Evolutionary conservation across 179 eudicot species (phyloP), one percentile per base, ranked within the genome.

Genomic region (Nepenthes alata): DNA sequence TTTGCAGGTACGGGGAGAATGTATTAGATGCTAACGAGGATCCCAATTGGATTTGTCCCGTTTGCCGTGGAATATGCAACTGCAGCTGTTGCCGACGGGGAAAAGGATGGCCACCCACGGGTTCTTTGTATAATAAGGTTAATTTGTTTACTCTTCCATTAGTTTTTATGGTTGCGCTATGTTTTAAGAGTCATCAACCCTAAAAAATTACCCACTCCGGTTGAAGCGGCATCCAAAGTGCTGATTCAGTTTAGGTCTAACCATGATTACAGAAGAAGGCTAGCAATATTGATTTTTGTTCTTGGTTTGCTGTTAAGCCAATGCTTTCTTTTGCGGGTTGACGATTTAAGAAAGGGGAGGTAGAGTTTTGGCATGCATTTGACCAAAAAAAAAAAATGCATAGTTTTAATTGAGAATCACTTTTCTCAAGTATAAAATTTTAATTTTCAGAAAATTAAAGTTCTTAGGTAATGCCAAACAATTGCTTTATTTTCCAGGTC

Each of bases 41-140:
- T 38, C 69, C 78, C 4, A 44, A 59, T 35, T 88, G 90, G 96
- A 53, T 56, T 11, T 88, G 93, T 64, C 96, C 94, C 9, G 81
- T 66, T 54, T 85, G 93, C 61, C 79, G 94, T 59, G 96, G 78
- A 12, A 86, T 88, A 62, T 88, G 96, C 71, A 88, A 88, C 64
- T 88, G 94, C 74, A 86, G 88, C 63, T 81, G 86, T 10, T 88
- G 96, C 62, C 79, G 94, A 55, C 54, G 84, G 5, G 70, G 70
- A 25, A 88, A 86, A 68, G 94, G 96, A 48, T 88, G 93, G 89
- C 66, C 60, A 25, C 86, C 93, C 25, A 71, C 78, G 58, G 79
- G 76, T 39, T 39, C 58, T 39, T 64, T 69, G 16, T 75, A 78
- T 53, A 41, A 60, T 6, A 80, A 88, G 88, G 93, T 85, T 55